Evolutionary conservation across 441 rosid genomes (phyloP), one percentile per base, ranked within the genome.

Genomic region (Metrosideros polymorpha): DNA sequence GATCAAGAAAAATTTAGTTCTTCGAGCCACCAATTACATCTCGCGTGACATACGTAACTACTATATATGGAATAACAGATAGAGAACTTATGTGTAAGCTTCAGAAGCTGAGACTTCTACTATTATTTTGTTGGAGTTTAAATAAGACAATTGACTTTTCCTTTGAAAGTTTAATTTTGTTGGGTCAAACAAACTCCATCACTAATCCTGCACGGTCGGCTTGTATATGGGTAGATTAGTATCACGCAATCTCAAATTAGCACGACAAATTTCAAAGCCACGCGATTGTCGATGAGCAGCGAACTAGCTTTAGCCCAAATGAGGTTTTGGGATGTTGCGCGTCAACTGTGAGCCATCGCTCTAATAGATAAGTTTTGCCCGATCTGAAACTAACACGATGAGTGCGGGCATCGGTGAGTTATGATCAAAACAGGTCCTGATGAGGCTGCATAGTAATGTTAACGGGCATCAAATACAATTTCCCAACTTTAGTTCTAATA

Each of bases 401-500:
- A 10, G 9, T 0, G 25, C 1, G 13, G 42, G 25, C 24, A 52
- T 52, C 6, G 8, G 18, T 52, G 77, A 35, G 77, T 66, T 12
- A 66, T 18, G 45, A 66, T 19, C 12, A 32, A 35, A 45, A 18
- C 43, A 2, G 14, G 9, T 22, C 47, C 47, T 71, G 43, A 39
- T 10, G 47, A 39, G 79, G 79, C n/a, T 3, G 79, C 79, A n/a
- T 56, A 71, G 45, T 22, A 19, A 30, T 17, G n/a, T 19, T 5
- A 35, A 19, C n/a, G 7, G 79, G 79, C 79, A 19, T 27, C 45
- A 35, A 35, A 22, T 35, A 71, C 14, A 35, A 71, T 35, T 35
- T 39, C 47, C n/a, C 47, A 22, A 35, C 0, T 0, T 2, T 0
- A 19, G 79, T 71, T 10, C 15, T 24, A 3, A 0, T 3, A 19